phyloP scores from a whole-genome alignment of 768 basidiomycete genomes.

The Saitozyma podzolica region DNA sequence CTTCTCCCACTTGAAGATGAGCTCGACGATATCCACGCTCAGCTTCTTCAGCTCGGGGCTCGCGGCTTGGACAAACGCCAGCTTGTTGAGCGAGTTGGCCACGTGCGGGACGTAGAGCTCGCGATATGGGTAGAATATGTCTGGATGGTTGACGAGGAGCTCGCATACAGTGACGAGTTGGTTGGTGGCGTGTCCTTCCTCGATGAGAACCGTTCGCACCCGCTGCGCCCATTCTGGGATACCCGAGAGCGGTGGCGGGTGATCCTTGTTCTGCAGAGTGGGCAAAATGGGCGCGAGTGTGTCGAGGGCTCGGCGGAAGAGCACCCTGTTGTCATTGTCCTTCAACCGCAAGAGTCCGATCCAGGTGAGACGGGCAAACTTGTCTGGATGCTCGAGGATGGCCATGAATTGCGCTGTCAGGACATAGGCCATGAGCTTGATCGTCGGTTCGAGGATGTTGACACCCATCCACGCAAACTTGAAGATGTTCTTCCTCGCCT shows the following conservation, averaged over 20 bases:
- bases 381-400: conserved; percentile 80
- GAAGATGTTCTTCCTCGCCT: conserved; percentile 86
- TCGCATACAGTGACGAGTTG: conserved; percentile 81
- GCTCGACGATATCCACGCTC: conserved; percentile 85
- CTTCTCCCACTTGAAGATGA: conserved; percentile 88
- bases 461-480: conserved; percentile 90
- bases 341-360: conserved; percentile 77
- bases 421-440: conserved; percentile 89
- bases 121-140: conserved; percentile 89
- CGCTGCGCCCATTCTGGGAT: conserved; percentile 78
- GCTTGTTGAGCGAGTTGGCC: conserved; percentile 80
- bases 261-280: conserved; percentile 55
- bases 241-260: conserved; percentile 38
- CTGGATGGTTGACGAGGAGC: conserved; percentile 83
- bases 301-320: conserved; percentile 82
- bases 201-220: conserved; percentile 78
- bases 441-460: conserved; percentile 77
- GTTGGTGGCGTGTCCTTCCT: conserved; percentile 71
- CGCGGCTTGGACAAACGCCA: conserved; percentile 71
- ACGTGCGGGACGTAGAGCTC: conserved; percentile 91
- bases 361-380: conserved; percentile 90
- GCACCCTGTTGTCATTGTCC: conserved; percentile 73
- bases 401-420: conserved; percentile 89
- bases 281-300: conserved; percentile 81
- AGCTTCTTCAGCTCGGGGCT: conserved; percentile 78